phyloP scores from a whole-genome alignment of 768 basidiomycete species.

The Mycena olivaceomarginata region DNA sequence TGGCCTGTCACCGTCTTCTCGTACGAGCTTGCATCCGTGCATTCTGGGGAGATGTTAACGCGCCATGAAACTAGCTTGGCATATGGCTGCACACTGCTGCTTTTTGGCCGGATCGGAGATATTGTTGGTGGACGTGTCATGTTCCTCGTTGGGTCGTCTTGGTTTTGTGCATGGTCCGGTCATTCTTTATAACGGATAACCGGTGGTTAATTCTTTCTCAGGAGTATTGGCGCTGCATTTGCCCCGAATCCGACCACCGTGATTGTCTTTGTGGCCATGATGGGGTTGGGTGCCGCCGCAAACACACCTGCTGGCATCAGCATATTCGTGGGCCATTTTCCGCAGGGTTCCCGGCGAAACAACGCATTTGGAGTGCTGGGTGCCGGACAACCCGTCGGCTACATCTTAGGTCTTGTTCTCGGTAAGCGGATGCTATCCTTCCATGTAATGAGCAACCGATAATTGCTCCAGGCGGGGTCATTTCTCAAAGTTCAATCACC shows the following conservation, averaged over 20 bases:
- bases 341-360: constrained; percentile 48
- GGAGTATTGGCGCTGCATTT: constrained; percentile 43
- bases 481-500: constrained; percentile 1
- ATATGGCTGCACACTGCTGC: constrained; percentile 45
- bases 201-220: background rate
- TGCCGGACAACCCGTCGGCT: constrained; percentile 53
- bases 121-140: constrained; percentile 48
- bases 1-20: constrained; percentile 48
- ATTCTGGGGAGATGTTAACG: too few species aligned
- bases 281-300: constrained; percentile 53
- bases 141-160: constrained; percentile 52
- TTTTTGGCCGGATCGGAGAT: constrained; percentile 47
- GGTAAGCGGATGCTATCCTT: constrained; percentile 32
- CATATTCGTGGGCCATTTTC: constrained; percentile 49
- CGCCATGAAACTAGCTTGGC: constrained; percentile 21
- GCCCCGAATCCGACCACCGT: constrained; percentile 47
- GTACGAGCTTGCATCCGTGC: too few species aligned
- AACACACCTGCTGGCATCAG: constrained; percentile 51
- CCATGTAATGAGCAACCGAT: background rate
- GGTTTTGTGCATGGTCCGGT: constrained; percentile 45
- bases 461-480: background rate
- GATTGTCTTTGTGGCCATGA: constrained; percentile 50
- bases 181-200: too few species aligned
- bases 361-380: constrained; percentile 52
- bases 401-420: constrained; percentile 53